phyloP scores from a whole-genome alignment of 2,329 filamentous ascomycete species.

The Fonsecaea multimorphosa region DNA sequence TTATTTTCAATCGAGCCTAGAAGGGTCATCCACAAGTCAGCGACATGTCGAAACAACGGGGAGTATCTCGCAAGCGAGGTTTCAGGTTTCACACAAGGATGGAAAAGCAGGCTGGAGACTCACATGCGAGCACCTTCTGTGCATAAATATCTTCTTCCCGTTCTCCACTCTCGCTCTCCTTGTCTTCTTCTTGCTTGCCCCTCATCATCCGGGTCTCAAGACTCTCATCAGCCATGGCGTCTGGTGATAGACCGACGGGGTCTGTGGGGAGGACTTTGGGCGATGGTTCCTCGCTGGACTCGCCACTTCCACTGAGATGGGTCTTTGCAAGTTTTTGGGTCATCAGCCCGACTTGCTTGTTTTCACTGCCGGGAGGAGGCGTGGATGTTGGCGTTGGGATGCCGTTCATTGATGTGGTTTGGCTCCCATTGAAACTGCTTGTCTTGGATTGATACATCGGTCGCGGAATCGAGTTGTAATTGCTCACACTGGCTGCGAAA shows the following conservation, averaged over 20 bases:
- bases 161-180: constrained; percentile 71
- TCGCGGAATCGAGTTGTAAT: constrained; percentile 66
- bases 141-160: constrained; percentile 94
- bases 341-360: constrained; percentile 62
- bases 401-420: constrained; percentile 60
- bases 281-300: constrained; percentile 72
- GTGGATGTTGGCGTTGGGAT: constrained; percentile 73
- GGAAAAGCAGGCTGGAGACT: constrained; percentile 50
- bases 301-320: constrained; percentile 69
- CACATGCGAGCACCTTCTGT: constrained; percentile 85
- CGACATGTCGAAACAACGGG: constrained; percentile 1
- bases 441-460: constrained; percentile 68
- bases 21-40: constrained; percentile 11
- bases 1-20: constrained; percentile 93
- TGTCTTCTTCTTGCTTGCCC: constrained; percentile 74
- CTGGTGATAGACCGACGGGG: constrained; percentile 60
- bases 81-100: background rate
- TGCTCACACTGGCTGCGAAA: constrained; percentile 57
- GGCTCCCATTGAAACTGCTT: constrained; percentile 42
- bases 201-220: constrained; percentile 49
- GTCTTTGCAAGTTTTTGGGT: constrained; percentile 41
- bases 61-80: no score
- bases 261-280: constrained; percentile 79
- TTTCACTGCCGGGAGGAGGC: constrained; percentile 62
- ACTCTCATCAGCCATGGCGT: constrained; percentile 65